These are phyloP conservation scores for Geoglossum cookeanum DNA, from an alignment of 2,329 filamentous ascomycete species.

Conservation along the genomic window DNA sequence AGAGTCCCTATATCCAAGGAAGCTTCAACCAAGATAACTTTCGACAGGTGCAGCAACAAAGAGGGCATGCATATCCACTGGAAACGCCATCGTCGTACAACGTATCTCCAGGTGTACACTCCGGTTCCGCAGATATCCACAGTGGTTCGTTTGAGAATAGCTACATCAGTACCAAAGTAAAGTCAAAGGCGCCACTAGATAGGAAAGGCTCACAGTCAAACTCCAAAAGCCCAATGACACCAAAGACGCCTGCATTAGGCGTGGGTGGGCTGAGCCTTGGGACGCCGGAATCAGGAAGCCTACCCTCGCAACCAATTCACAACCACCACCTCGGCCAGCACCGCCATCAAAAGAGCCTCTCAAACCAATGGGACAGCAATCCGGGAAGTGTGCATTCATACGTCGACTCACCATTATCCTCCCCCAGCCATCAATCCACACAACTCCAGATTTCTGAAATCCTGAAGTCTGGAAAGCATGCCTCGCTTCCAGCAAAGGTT, in stretches of 20 bases:
- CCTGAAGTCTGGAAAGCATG: slow-evolving; percentile 61
- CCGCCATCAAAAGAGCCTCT: slow-evolving; percentile 62
- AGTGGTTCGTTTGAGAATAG: slow-evolving; percentile 25
- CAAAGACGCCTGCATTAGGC: slow-evolving; percentile 62
- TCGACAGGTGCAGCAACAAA: slow-evolving; percentile 39
- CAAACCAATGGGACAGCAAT: slow-evolving; percentile 80
- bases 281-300: slow-evolving; percentile 51
- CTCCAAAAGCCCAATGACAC: slow-evolving; percentile 62
- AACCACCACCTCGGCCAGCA: slow-evolving; percentile 37
- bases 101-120: slow-evolving; percentile 20
- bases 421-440: slow-evolving; percentile 45
- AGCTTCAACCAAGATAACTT: slow-evolving; percentile 64
- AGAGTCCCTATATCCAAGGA: slow-evolving; percentile 64
- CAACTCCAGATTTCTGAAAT: slow-evolving; percentile 74
- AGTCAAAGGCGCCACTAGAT: slow-evolving; percentile 42
- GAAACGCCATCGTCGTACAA: slow-evolving; percentile 5
- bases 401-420: slow-evolving; percentile 74
- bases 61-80: slow-evolving; percentile 32
- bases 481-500: slow-evolving; percentile 79
- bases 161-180: slow-evolving; percentile 38
- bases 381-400: slow-evolving; percentile 71
- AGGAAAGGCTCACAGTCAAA: slow-evolving; percentile 49
- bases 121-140: slow-evolving; percentile 20
- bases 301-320: slow-evolving; percentile 61
- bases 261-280: slow-evolving; percentile 54